Evolutionary conservation across 768 basidiomycete species (phyloP).

Genomic region (Rhodotorula babjevae): DNA sequence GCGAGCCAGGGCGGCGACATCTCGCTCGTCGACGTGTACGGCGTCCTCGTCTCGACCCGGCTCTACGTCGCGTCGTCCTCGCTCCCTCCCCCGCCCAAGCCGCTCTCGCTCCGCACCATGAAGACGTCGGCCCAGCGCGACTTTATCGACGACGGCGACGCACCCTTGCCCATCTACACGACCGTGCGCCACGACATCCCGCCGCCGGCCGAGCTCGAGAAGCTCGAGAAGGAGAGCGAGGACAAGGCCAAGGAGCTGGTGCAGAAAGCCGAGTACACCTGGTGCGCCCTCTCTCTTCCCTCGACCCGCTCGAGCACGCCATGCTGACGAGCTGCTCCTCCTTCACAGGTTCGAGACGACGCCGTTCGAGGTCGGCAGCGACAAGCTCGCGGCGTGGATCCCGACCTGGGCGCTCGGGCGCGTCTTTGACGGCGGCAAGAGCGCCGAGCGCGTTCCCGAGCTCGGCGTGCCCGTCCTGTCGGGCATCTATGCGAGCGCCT

Average conservation of each 20-base stretch:
- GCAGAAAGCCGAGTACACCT: constrained; percentile 41
- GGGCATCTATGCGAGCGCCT: constrained; percentile 46
- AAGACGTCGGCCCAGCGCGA: constrained; percentile 41
- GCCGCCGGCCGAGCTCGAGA: neutral
- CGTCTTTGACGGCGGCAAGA: constrained; percentile 43
- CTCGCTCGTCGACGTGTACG: constrained; percentile 41
- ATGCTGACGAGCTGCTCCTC: no score
- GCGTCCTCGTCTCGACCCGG: constrained; percentile 44
- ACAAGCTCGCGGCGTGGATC: constrained; percentile 43
- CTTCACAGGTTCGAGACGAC: constrained; percentile 42
- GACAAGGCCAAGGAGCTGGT: constrained; percentile 1
- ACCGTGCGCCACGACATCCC: constrained; percentile 43
- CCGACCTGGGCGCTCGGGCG: constrained; percentile 46
- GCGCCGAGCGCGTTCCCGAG: constrained; percentile 43
- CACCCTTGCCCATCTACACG: constrained; percentile 46
- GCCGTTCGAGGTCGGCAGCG: constrained; percentile 42
- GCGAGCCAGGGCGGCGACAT: constrained; percentile 38
- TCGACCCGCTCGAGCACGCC: no score
- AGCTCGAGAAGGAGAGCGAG: neutral
- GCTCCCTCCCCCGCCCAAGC: neutral
- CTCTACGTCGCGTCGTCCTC: constrained; percentile 42
- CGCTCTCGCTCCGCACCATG: constrained; percentile 40
- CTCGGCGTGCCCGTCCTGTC: constrained; percentile 44
- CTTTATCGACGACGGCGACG: constrained; percentile 37
- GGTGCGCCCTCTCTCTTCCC: constrained; percentile 18